Evolutionary conservation across 1,284 basidiomycete species (phyloP).

Genomic region (Puccinia triticina): DNA sequence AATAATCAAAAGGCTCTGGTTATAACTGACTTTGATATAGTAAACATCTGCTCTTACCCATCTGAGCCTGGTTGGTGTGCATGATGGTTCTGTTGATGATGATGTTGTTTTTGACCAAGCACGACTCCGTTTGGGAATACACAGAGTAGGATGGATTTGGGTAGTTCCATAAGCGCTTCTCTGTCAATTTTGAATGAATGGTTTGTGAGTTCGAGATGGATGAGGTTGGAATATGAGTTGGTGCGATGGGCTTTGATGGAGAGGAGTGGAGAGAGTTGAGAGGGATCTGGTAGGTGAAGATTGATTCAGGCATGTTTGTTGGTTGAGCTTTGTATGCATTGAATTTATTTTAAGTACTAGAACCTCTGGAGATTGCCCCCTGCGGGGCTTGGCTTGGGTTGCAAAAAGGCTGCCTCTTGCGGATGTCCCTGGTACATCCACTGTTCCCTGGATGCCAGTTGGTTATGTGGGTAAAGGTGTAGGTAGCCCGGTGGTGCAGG

Average conservation of each 20-base stretch:
- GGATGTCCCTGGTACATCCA: too few species aligned
- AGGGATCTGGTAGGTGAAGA: constrained; percentile 25
- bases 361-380: too few species aligned
- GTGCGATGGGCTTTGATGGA: background rate
- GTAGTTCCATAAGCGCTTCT: constrained; percentile 96
- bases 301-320: constrained; percentile 33
- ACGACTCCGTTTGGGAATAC: constrained; percentile 97
- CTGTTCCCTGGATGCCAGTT: too few species aligned
- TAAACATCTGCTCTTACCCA: constrained; percentile 51
- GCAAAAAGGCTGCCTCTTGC: too few species aligned
- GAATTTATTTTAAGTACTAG: too few species aligned
- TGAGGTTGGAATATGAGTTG: background rate
- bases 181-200: constrained; percentile 91
- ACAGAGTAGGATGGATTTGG: constrained; percentile 93
- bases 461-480: too few species aligned
- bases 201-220: constrained; percentile 89
- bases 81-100: constrained; percentile 54
- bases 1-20: background rate
- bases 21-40: constrained; percentile 43
- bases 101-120: constrained; percentile 79
- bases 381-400: too few species aligned
- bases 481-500: too few species aligned
- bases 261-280: background rate
- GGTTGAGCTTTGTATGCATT: too few species aligned
- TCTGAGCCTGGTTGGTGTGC: too few species aligned